Conservation (phyloP, 305 asterid species). For the Fraxinus latifolia region DNA sequence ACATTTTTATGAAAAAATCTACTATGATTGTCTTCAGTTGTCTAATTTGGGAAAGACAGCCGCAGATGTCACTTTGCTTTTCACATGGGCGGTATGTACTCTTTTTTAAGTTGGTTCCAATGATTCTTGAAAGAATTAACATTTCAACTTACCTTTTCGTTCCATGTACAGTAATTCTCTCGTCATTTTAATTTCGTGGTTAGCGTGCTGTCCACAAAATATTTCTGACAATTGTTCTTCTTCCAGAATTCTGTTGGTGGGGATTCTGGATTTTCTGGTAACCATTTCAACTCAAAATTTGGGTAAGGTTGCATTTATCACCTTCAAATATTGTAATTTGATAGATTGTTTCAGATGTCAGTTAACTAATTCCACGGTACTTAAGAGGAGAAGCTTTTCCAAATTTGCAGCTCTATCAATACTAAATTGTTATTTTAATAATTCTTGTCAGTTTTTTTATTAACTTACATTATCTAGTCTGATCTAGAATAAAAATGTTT, state of each 20-base stretch:
- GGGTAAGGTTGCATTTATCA: constrained; percentile 41
- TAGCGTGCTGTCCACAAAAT: constrained; percentile 10
- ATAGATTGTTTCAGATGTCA: constrained; percentile 9
- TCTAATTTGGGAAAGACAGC: constrained; percentile 66
- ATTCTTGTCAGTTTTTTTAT: constrained; percentile 4
- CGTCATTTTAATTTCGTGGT: background rate
- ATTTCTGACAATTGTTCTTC: constrained; percentile 24
- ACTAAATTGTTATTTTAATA: background rate
- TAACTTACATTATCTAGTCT: constrained; percentile 10
- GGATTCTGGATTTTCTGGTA: constrained; percentile 80
- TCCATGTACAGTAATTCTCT: background rate
- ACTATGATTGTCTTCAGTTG: constrained; percentile 47
- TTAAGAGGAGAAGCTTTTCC: background rate
- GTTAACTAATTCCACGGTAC: background rate
- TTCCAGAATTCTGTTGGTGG: constrained; percentile 95
- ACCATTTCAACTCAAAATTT: constrained; percentile 73
- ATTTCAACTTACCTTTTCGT: background rate
- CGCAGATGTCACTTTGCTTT: constrained; percentile 83
- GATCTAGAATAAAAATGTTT: constrained; percentile 29
- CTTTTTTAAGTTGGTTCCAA: constrained; percentile 17
- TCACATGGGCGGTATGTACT: constrained; percentile 88
- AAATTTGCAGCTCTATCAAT: background rate
- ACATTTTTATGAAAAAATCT: constrained; percentile 25
- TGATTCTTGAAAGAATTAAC: constrained; percentile 11
- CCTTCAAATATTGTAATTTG: constrained; percentile 1